phyloP scores from a whole-genome alignment of 805 yeast species.

The Naumovozyma baii region DNA sequence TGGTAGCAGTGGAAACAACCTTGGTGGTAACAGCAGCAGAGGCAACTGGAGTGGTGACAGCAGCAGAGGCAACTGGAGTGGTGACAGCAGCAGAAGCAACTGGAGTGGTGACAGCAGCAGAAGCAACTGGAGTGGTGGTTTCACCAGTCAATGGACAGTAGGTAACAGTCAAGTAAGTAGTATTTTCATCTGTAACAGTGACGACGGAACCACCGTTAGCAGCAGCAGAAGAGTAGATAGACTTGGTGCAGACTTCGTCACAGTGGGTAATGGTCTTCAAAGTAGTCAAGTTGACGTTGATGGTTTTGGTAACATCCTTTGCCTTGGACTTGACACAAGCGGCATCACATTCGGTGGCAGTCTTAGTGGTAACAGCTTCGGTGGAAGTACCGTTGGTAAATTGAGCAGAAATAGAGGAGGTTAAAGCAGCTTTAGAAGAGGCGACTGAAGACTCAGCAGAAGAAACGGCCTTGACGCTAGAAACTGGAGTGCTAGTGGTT shows the following conservation, averaged over 20 bases:
- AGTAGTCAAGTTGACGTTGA: neutral
- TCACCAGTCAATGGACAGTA: neutral
- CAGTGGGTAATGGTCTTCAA: slow-evolving; percentile 6
- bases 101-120: neutral
- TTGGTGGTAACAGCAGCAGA: too few species aligned
- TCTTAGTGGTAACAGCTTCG: too few species aligned
- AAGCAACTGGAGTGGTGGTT: neutral
- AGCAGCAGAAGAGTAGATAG: slow-evolving; percentile 1
- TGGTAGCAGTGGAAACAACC: neutral
- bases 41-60: too few species aligned
- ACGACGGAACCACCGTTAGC: slow-evolving; percentile 2
- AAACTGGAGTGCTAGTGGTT: neutral
- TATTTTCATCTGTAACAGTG: slow-evolving; percentile 1
- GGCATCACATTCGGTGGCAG: too few species aligned
- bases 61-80: neutral
- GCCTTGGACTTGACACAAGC: too few species aligned
- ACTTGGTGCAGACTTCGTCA: slow-evolving; percentile 9
- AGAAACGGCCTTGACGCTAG: neutral
- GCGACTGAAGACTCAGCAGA: neutral
- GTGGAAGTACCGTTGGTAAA: too few species aligned
- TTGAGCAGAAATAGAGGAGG: too few species aligned
- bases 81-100: neutral
- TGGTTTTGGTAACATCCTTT: slow-evolving; percentile 1
- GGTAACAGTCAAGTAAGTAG: neutral
- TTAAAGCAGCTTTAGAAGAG: too few species aligned